Evolutionary conservation across 2,329 filamentous ascomycete species (phyloP).

Genomic region (Fusarium dimerum): DNA sequence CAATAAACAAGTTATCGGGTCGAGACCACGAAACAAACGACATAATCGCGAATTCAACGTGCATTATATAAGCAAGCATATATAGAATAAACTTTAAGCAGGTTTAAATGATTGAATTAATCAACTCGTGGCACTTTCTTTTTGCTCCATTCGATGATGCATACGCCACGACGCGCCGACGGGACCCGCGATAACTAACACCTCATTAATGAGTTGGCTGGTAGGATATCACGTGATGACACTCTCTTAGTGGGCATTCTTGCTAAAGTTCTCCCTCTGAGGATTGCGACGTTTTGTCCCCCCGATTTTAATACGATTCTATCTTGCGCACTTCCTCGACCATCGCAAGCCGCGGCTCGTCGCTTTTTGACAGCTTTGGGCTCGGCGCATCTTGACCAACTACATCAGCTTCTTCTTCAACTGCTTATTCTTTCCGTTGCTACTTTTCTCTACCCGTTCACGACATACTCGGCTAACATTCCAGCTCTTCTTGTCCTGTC

Average conservation of each 20-base stretch:
- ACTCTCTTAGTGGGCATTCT: conserved; percentile 23
- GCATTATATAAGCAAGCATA: too few species aligned
- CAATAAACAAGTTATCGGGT: too few species aligned
- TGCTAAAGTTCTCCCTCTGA: conserved; percentile 23
- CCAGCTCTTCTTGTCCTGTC: neutral
- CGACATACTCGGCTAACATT: too few species aligned
- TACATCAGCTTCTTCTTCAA: conserved; percentile 15
- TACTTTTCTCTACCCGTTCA: neutral
- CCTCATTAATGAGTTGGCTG: conserved; percentile 15
- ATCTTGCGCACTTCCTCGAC: conserved; percentile 26
- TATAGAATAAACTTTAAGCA: too few species aligned
- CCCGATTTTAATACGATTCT: conserved; percentile 24
- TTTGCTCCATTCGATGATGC: neutral
- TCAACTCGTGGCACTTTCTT: too few species aligned
- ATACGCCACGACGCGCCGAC: neutral
- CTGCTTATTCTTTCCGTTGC: neutral
- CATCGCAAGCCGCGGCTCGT: conserved; percentile 34
- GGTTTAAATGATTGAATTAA: too few species aligned
- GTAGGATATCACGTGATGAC: conserved; percentile 25
- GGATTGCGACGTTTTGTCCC: conserved; percentile 28
- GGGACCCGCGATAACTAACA: neutral
- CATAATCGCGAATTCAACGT: too few species aligned
- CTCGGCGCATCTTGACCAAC: conserved; percentile 24
- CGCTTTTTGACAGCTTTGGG: conserved; percentile 31
- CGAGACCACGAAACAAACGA: too few species aligned